Conservation (phyloP, 345 rosid genomes). For the Gossypium turneri region DNA sequence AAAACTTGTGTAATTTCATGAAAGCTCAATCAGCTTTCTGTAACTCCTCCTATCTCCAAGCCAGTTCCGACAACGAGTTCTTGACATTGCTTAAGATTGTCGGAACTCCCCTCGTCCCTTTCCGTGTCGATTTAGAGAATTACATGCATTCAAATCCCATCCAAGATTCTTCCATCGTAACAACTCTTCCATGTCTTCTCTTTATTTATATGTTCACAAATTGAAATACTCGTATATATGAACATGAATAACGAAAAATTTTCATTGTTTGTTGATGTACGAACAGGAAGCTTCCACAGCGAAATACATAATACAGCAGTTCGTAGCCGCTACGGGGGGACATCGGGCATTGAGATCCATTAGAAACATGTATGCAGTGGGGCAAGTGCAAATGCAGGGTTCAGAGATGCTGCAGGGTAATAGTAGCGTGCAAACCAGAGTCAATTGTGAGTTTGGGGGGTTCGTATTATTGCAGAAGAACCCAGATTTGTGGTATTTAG, state of each 20-base stretch:
- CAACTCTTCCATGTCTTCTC: not conserved
- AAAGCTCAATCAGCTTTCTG: constrained; percentile 39
- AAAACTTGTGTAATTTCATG: constrained; percentile 70
- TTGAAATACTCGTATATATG: too few relatives aligned
- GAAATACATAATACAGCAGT: constrained; percentile 80
- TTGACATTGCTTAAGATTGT: constrained; percentile 89
- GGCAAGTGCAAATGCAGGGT: constrained; percentile 79
- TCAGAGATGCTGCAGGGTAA: constrained; percentile 68
- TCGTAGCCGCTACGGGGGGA: constrained; percentile 82
- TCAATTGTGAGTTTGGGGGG: constrained; percentile 71
- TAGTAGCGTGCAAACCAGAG: constrained; percentile 40
- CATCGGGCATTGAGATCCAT: constrained; percentile 48
- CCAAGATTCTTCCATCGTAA: constrained; percentile 56
- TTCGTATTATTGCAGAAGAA: constrained; percentile 92
- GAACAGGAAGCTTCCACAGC: constrained; percentile 79
- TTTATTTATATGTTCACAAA: not conserved
- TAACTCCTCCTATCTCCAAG: constrained; percentile 47
- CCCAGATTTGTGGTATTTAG: constrained; percentile 84
- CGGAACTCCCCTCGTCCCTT: constrained; percentile 86
- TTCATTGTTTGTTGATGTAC: not conserved
- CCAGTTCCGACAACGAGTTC: constrained; percentile 74
- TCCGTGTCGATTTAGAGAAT: constrained; percentile 44
- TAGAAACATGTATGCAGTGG: constrained; percentile 81
- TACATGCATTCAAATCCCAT: constrained; percentile 27
- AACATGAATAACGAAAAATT: not conserved